These are phyloP conservation scores for Evernia prunastri DNA, from an alignment of 495 filamentous ascomycete species.

Conservation along the genomic window DNA sequence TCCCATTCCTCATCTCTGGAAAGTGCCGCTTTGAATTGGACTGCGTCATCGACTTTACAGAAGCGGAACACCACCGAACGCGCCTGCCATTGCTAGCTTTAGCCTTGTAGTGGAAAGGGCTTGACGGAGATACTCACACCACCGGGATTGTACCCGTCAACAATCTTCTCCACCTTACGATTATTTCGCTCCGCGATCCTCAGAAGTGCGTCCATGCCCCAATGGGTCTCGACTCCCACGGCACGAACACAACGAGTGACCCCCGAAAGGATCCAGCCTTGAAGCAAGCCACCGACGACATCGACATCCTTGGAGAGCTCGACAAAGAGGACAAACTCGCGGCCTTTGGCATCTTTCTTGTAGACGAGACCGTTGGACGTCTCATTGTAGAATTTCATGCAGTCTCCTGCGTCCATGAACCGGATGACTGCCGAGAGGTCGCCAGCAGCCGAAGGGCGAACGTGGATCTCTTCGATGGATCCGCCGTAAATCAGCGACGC, in stretches of 20 bases:
- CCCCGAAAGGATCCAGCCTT: conserved; percentile 31
- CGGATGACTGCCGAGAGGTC: conserved; percentile 32
- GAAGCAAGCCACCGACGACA: conserved; percentile 35
- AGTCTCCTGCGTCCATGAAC: conserved; percentile 39
- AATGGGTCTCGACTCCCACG: conserved; percentile 34
- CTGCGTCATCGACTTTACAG: conserved; percentile 37
- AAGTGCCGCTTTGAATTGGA: conserved; percentile 35
- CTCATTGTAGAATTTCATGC: conserved; percentile 35
- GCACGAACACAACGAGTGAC: conserved; percentile 39
- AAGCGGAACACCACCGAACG: conserved; percentile 40
- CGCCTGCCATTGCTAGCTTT: neutral
- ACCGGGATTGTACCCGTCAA: conserved; percentile 30
- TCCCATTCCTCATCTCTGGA: conserved; percentile 39
- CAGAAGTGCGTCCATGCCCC: conserved; percentile 29
- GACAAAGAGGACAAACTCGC: conserved; percentile 31
- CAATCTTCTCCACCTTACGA: conserved; percentile 37
- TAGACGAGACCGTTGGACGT: conserved; percentile 43
- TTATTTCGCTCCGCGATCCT: conserved; percentile 30
- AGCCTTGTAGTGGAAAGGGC: neutral
- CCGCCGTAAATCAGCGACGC: conserved; percentile 42
- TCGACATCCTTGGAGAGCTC: conserved; percentile 35
- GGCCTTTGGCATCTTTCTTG: conserved; percentile 23
- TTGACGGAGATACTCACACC: conserved; percentile 29
- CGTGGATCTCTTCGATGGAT: conserved; percentile 34
- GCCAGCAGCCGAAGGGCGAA: conserved; percentile 16